phyloP scores from a whole-genome alignment of 2,329 filamentous ascomycete species.

The Colletotrichum scovillei region DNA sequence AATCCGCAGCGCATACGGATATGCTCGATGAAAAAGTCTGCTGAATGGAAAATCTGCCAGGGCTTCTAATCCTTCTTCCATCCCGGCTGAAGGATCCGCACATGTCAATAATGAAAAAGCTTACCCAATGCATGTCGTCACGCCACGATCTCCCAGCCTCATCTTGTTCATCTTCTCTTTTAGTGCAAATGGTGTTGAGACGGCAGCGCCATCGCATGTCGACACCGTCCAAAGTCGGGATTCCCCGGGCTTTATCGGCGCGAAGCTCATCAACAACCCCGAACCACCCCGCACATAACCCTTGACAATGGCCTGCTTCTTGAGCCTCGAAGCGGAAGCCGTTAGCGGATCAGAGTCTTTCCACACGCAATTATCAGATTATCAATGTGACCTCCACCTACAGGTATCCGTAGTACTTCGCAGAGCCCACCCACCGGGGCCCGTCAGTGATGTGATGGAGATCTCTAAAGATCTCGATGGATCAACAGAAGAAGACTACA shows the following conservation, averaged over 20 bases:
- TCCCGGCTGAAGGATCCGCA: not conserved
- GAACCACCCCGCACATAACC: conserved; percentile 14
- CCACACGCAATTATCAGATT: conserved; percentile 13
- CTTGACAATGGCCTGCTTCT: conserved; percentile 7
- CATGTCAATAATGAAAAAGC: not conserved
- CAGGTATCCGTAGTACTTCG: no score
- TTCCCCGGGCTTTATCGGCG: not conserved
- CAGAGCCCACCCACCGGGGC: not conserved
- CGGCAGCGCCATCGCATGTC: not conserved
- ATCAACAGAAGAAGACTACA: conserved; percentile 17
- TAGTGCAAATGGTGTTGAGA: not conserved
- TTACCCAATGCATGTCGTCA: not conserved
- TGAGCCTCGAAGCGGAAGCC: conserved; percentile 7
- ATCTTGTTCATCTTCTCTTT: not conserved
- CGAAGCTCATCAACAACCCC: conserved; percentile 3
- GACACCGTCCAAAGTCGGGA: conserved; percentile 1
- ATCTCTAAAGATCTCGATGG: conserved; percentile 29
- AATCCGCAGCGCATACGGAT: not conserved
- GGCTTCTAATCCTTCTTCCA: not conserved
- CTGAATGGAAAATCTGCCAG: not conserved
- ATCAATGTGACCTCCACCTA: not conserved
- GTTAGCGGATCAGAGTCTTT: conserved; percentile 21
- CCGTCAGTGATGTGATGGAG: conserved; percentile 20
- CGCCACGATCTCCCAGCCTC: conserved; percentile 3
- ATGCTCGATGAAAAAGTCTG: not conserved